phyloP scores from a whole-genome alignment of 495 filamentous ascomycete genomes.

The Tuber magnatum region DNA sequence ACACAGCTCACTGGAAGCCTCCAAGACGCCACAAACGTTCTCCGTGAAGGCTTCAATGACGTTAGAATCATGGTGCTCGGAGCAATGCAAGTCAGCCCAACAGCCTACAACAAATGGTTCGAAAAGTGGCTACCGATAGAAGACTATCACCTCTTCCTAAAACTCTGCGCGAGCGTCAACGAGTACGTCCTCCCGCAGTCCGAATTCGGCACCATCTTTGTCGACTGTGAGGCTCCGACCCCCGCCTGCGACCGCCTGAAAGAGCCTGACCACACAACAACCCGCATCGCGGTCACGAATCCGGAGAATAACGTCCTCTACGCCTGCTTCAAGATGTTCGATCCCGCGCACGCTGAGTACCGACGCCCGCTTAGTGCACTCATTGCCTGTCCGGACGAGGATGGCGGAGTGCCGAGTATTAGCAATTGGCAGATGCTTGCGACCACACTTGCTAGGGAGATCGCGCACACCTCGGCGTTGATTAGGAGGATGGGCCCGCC shows the following conservation, averaged over 20 bases:
- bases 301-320: not conserved
- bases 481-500: not conserved
- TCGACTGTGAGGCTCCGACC: not conserved
- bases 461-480: not conserved
- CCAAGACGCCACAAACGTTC: not conserved
- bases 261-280: not conserved
- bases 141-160: constrained; percentile 1
- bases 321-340: not conserved
- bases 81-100: not conserved
- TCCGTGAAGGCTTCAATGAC: not conserved
- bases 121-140: not conserved
- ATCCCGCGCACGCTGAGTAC: not conserved
- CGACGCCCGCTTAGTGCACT: not conserved
- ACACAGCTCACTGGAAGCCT: not conserved
- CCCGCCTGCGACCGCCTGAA: not conserved
- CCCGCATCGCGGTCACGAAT: not conserved
- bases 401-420: not conserved
- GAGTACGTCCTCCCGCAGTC: not conserved
- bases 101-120: not conserved
- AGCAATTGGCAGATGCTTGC: not conserved
- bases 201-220: constrained; percentile 2
- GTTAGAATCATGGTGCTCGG: not conserved
- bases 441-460: not conserved
- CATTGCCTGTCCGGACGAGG: not conserved
- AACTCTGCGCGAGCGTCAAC: not conserved